Base-by-base conservation (phyloP, 2,329 filamentous ascomycete genomes). In the Sarocladiaceae sp. region DNA sequence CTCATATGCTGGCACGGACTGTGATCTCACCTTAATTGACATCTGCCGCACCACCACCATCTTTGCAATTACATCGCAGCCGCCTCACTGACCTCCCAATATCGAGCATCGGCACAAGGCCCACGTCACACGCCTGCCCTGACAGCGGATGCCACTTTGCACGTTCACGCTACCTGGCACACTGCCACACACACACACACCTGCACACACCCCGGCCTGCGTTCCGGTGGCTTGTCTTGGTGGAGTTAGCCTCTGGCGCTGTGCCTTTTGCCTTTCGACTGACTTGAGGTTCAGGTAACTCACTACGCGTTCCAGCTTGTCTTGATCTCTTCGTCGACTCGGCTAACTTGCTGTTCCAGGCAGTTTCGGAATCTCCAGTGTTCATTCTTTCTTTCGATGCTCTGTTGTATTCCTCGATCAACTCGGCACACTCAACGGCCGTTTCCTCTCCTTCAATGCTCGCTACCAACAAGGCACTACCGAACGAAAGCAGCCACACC, bases 201-300 rank as follows among this genome's bases (percentile, higher is more conserved):
- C 29, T 10, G 8, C 26, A 48, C 44, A 26, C 29, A 11, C 44
- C 44, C 44, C 44, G 44, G 44, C 18, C 17, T 29, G 44, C 44
- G 25, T 48, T 48, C 44, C 44, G 44, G 44, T 48, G 44, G 44
- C 44, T 48, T 48, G 44, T 31, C 28, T 20, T 28, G 28, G 44
- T 48, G 44, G 44, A 48, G 44, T 28, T 17, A 33, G 33, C 33
- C 33, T 36, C 15, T 36, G 33, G 15, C 33, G 5, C 15, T 36
- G 8, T 8, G n/a, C n/a, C 15, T 36, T 5, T 36, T 7, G 15
- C 33, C 5, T 36, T 36, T 17, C 8, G 15, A n/a, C 33, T 8
- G 15, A 6, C 33, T 36, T n/a, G 15, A 36, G 33, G 7, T 36
- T 36, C 15, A n/a, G 8, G 8, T 36, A 6, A 17, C 12, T 36